These are phyloP conservation scores for Colletotrichum incanum DNA, from an alignment of 2,329 filamentous ascomycete species.

Conservation along the genomic window DNA sequence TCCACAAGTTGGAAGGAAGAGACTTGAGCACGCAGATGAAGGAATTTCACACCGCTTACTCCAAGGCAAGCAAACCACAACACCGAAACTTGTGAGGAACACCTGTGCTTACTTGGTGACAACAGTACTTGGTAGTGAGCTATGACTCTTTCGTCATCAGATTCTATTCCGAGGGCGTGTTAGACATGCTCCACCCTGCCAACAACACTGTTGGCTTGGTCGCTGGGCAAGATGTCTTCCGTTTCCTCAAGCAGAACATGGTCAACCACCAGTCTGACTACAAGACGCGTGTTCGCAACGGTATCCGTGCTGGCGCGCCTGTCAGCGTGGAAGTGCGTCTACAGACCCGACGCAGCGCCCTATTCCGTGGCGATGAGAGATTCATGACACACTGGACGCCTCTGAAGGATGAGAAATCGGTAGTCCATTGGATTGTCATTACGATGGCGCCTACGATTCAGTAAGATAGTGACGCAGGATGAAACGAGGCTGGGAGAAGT, in stretches of 20 bases:
- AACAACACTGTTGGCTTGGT: conserved; percentile 45
- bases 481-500: too few relatives aligned
- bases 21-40: conserved; percentile 48
- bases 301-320: conserved; percentile 50
- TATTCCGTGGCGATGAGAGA: conserved; percentile 46
- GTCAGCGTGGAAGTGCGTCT: conserved; percentile 49
- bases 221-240: conserved; percentile 48
- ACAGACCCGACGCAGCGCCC: conserved; percentile 47
- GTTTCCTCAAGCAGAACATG: conserved; percentile 49
- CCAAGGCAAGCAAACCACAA: conserved; percentile 41
- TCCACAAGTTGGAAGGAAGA: conserved; percentile 48
- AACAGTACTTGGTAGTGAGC: conserved; percentile 46
- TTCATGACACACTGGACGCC: conserved; percentile 45
- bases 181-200: conserved; percentile 47
- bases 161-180: conserved; percentile 48
- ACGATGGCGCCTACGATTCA: conserved; percentile 38
- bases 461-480: not conserved
- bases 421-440: conserved; percentile 38
- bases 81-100: too few relatives aligned
- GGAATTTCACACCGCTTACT: conserved; percentile 50
- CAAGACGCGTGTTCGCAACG: conserved; percentile 46
- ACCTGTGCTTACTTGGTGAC: not conserved
- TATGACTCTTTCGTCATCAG: conserved; percentile 46
- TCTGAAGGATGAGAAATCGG: conserved; percentile 41
- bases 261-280: conserved; percentile 46